Evolutionary conservation across 2,329 filamentous ascomycete genomes (phyloP).

Genomic region (Neonectria faginata): DNA sequence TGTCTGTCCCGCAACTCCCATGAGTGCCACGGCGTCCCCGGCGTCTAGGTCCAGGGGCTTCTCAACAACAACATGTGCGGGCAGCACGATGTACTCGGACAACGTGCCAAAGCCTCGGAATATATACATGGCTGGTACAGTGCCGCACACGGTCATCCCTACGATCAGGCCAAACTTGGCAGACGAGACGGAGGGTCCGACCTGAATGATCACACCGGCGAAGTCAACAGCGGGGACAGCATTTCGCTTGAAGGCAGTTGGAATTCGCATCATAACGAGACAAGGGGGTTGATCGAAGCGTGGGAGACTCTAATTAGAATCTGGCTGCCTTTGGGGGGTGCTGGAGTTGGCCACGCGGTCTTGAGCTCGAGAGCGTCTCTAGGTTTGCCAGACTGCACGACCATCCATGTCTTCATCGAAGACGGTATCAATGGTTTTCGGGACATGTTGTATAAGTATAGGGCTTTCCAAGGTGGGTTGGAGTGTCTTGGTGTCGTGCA

Average conservation of each 20-base stretch:
- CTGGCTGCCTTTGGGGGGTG: background rate
- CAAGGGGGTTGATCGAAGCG: conserved; percentile 14
- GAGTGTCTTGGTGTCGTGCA: background rate
- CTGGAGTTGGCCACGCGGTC: conserved; percentile 3
- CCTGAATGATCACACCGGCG: background rate
- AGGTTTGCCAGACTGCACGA: background rate
- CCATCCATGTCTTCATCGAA: background rate
- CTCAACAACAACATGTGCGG: conserved; percentile 44
- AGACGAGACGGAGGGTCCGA: background rate
- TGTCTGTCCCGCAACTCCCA: background rate
- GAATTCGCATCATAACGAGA: conserved; percentile 12
- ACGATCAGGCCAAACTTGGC: background rate
- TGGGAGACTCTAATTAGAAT: conserved; percentile 12
- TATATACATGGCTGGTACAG: conserved; percentile 6
- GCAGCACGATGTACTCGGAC: conserved; percentile 51
- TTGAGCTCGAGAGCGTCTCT: conserved; percentile 9
- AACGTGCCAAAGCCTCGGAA: conserved; percentile 48
- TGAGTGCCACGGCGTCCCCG: background rate
- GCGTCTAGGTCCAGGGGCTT: conserved; percentile 39
- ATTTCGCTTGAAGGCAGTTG: background rate
- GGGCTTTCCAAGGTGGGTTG: background rate
- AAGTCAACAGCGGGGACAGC: background rate
- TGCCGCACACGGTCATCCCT: conserved; percentile 16
- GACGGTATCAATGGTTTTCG: no score
- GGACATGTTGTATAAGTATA: background rate